A percentile compares a stretch with the other conserved stretches of the same genome.
These are phyloP conservation scores for Boletus sp. DNA, from an alignment of 768 basidiomycete species.

Conservation along the genomic window DNA sequence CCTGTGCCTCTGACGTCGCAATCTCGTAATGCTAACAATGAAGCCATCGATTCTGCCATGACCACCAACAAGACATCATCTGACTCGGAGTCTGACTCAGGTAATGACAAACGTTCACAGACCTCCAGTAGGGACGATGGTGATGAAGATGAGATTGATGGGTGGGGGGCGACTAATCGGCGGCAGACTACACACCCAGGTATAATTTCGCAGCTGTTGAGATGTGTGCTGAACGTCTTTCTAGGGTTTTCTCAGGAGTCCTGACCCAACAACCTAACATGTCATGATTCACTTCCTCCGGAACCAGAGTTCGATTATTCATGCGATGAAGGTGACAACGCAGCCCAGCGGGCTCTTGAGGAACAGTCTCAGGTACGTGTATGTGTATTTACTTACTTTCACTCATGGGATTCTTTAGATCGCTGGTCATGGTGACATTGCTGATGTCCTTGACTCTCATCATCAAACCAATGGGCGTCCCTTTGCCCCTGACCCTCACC, in stretches of 20 bases:
- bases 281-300: neutral
- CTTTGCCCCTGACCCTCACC: neutral
- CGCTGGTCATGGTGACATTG: neutral
- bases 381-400: too few relatives aligned
- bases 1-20: neutral
- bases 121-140: neutral
- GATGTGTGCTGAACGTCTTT: neutral
- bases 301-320: neutral
- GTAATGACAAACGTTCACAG: neutral
- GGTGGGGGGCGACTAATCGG: neutral
- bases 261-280: too few relatives aligned
- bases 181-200: neutral
- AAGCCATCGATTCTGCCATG: neutral
- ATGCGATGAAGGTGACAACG: neutral
- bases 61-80: neutral
- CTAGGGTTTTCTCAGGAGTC: neutral
- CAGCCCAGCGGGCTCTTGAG: too few relatives aligned
- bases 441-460: neutral
- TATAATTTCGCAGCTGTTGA: neutral
- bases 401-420: neutral
- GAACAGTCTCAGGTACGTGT: too few relatives aligned
- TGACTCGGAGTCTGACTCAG: neutral
- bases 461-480: neutral
- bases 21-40: neutral
- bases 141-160: neutral